Conservation (phyloP, 768 basidiomycete species). For the Calocybe gangraenosa region DNA sequence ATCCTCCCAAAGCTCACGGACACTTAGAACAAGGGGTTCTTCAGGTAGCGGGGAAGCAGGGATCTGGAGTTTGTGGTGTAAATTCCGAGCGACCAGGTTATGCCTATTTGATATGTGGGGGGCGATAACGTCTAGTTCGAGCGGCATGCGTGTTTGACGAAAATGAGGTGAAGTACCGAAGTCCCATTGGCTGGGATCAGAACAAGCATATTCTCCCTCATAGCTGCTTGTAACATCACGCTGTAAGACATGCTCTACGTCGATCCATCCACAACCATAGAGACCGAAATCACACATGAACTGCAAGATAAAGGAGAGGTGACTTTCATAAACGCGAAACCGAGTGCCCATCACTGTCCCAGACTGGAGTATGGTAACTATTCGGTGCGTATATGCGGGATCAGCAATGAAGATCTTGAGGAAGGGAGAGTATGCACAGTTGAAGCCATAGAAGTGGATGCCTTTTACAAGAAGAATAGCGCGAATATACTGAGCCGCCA, state of each 20-base stretch:
- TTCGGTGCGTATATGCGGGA: slow-evolving; percentile 64
- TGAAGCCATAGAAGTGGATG: slow-evolving; percentile 94
- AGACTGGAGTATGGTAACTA: slow-evolving; percentile 72
- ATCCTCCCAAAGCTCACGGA: slow-evolving; percentile 95
- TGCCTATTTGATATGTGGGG: slow-evolving; percentile 86
- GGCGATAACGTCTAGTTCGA: slow-evolving; percentile 83
- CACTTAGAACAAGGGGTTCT: slow-evolving; percentile 80
- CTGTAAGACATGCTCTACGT: slow-evolving; percentile 64
- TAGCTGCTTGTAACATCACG: slow-evolving; percentile 34
- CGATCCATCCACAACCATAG: slow-evolving; percentile 90
- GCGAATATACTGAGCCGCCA: slow-evolving; percentile 60
- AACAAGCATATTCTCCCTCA: slow-evolving; percentile 28
- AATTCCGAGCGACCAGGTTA: slow-evolving; percentile 53
- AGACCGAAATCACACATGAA: slow-evolving; percentile 95
- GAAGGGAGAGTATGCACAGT: slow-evolving; percentile 78
- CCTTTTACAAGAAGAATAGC: slow-evolving; percentile 87
- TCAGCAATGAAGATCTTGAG: slow-evolving; percentile 80
- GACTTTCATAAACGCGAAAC: slow-evolving; percentile 84
- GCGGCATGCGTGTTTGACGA: slow-evolving; percentile 59
- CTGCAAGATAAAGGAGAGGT: slow-evolving; percentile 84
- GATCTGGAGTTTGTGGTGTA: slow-evolving; percentile 67
- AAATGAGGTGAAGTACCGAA: slow-evolving; percentile 55
- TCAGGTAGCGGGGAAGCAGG: slow-evolving; percentile 45
- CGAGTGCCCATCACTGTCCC: slow-evolving; percentile 78
- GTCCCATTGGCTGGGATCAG: slow-evolving; percentile 12